A percentile compares a stretch with the other conserved stretches of the same genome.
Conservation (phyloP, 2,329 filamentous ascomycete species). For the Beauveria rudraprayagi region DNA sequence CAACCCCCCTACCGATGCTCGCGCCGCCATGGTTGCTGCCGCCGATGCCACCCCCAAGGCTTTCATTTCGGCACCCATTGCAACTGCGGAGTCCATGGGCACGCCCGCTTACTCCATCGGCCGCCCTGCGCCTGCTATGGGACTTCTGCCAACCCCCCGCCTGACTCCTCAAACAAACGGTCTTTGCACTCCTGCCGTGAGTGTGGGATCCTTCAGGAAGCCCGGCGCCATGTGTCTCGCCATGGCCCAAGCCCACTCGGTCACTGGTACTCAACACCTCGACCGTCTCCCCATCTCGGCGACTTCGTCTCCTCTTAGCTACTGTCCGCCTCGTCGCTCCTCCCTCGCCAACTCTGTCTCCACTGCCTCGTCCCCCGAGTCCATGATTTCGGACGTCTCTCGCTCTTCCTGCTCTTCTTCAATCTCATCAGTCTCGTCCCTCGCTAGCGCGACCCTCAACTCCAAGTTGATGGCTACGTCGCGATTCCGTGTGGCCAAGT, state of each 20-base stretch:
- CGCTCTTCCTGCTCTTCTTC: slow-evolving; percentile 57
- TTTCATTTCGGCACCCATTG: slow-evolving; percentile 33
- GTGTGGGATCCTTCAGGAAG: slow-evolving; percentile 42
- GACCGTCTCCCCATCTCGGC: slow-evolving; percentile 44
- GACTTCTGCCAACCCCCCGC: slow-evolving; percentile 50
- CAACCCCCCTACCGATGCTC: slow-evolving; percentile 33
- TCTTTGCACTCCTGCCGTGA: slow-evolving; percentile 53
- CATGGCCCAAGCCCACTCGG: slow-evolving; percentile 46
- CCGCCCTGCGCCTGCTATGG: slow-evolving; percentile 44
- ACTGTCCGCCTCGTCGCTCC: slow-evolving; percentile 45
- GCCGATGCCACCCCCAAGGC: slow-evolving; percentile 32
- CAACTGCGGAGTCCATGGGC: slow-evolving; percentile 40
- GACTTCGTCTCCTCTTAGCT: slow-evolving; percentile 45
- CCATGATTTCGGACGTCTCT: slow-evolving; percentile 57
- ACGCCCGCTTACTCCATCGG: slow-evolving; percentile 35
- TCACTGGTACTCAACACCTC: slow-evolving; percentile 38
- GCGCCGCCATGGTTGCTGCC: slow-evolving; percentile 25
- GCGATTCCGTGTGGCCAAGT: slow-evolving; percentile 55
- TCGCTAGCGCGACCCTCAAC: slow-evolving; percentile 52
- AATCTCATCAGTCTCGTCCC: slow-evolving; percentile 54
- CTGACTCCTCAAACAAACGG: slow-evolving; percentile 48
- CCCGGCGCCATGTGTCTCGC: slow-evolving; percentile 52
- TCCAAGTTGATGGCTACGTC: slow-evolving; percentile 46
- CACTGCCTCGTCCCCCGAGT: slow-evolving; percentile 57
- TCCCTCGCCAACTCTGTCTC: slow-evolving; percentile 57